These are phyloP conservation scores for Meyerozyma elateridarum DNA, from an alignment of 1,139 yeast genomes.

Conservation along the genomic window DNA sequence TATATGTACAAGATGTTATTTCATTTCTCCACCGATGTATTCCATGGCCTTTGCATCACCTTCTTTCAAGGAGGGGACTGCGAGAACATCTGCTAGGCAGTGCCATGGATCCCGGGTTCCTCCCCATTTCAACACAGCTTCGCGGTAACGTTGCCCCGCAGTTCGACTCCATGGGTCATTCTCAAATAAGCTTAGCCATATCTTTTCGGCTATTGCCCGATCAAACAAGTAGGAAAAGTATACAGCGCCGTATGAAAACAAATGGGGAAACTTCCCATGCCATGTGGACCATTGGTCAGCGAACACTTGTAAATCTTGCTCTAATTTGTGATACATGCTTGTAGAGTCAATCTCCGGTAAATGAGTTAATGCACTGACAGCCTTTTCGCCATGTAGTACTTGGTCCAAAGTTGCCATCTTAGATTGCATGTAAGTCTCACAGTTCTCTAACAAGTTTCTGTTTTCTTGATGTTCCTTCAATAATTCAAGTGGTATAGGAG, in stretches of 20 bases:
- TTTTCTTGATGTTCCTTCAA: constrained; percentile 50
- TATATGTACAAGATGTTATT: constrained; percentile 2
- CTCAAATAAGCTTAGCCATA: constrained; percentile 72
- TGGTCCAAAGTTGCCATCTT: constrained; percentile 91
- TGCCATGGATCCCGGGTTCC: constrained; percentile 90
- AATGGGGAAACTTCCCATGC: constrained; percentile 94
- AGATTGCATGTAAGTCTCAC: constrained; percentile 83
- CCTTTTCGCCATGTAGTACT: constrained; percentile 50
- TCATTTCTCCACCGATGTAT: constrained; percentile 36
- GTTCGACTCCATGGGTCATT: constrained; percentile 64
- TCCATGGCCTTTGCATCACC: constrained; percentile 80
- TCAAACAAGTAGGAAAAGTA: constrained; percentile 91
- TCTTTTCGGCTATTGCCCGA: constrained; percentile 84
- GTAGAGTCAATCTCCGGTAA: constrained; percentile 44
- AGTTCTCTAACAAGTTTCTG: constrained; percentile 52
- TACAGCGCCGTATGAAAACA: constrained; percentile 90
- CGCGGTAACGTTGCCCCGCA: constrained; percentile 72
- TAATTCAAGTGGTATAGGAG: constrained; percentile 48
- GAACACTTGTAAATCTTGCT: constrained; percentile 48
- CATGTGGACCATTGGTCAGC: constrained; percentile 69
- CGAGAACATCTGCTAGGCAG: constrained; percentile 76
- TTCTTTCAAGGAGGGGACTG: constrained; percentile 48
- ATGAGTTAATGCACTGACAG: constrained; percentile 26
- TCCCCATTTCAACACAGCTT: constrained; percentile 83
- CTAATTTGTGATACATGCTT: constrained; percentile 61